These are phyloP conservation scores for Mollisia scopiformis DNA, from an alignment of 2,329 filamentous ascomycete genomes.

Conservation along the genomic window DNA sequence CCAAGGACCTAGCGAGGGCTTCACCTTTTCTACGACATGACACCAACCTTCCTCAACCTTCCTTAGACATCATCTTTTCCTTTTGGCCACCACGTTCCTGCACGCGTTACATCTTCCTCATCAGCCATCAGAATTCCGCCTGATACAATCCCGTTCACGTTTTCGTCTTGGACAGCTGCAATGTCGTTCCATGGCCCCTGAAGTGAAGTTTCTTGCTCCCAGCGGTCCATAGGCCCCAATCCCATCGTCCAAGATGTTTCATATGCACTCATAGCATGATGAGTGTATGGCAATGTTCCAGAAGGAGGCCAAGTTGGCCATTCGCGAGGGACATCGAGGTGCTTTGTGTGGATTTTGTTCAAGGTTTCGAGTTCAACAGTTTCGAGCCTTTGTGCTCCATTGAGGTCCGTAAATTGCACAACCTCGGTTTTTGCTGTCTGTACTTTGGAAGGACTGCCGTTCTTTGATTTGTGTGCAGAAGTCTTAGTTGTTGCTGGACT, in stretches of 20 bases:
- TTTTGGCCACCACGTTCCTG: not conserved
- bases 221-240: not conserved
- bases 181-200: conserved; percentile 7
- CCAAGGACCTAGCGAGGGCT: not conserved
- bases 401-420: not conserved
- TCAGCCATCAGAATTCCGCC: not conserved
- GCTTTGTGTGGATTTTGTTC: not conserved
- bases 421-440: not conserved
- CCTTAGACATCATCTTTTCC: too few relatives aligned
- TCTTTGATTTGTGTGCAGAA: too few relatives aligned
- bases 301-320: not conserved
- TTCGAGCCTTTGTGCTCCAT: not conserved
- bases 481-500: too few relatives aligned
- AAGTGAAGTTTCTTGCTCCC: conserved; percentile 4
- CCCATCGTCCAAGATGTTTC: not conserved
- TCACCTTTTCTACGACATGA: not conserved
- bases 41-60: not conserved
- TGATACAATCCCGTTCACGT: not conserved
- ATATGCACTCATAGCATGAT: not conserved
- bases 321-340: not conserved
- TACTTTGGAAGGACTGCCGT: too few relatives aligned
- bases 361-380: not conserved
- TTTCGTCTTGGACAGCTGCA: not conserved
- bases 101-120: not conserved
- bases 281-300: not conserved